Conservation (phyloP, 352 stramenopile genomes). For the Pseudoperonospora humuli region DNA sequence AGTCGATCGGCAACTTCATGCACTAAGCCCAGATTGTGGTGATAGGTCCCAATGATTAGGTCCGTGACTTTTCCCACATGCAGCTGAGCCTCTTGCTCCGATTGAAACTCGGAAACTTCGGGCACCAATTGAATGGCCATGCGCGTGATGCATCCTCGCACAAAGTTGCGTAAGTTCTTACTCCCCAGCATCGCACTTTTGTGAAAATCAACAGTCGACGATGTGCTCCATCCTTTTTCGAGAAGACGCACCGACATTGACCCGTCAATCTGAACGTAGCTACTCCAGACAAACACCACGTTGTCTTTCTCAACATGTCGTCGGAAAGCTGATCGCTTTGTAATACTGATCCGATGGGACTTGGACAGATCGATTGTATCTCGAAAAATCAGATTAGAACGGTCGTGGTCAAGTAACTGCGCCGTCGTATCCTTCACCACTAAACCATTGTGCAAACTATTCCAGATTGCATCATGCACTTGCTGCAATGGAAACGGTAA, state of each 20-base stretch:
- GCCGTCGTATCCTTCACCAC: not conserved
- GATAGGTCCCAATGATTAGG: constrained; percentile 22
- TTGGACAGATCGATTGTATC: constrained; percentile 20
- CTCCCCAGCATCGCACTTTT: constrained; percentile 5
- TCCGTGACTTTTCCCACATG: constrained; percentile 22
- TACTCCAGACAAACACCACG: constrained; percentile 27
- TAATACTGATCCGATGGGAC: constrained; percentile 9
- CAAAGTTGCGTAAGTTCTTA: constrained; percentile 7
- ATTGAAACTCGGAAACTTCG: constrained; percentile 14
- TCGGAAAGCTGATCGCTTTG: constrained; percentile 15
- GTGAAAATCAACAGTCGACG: constrained; percentile 22
- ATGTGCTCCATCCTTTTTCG: constrained; percentile 25
- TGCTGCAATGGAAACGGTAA: constrained; percentile 13
- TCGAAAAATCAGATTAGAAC: constrained; percentile 16
- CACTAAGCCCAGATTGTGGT: constrained; percentile 12
- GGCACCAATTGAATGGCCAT: constrained; percentile 21
- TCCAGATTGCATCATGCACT: constrained; percentile 15
- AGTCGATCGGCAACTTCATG: constrained; percentile 18
- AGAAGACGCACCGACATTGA: constrained; percentile 19
- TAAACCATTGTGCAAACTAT: constrained; percentile 9
- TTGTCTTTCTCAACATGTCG: constrained; percentile 20
- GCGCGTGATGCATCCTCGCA: constrained; percentile 10
- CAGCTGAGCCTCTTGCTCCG: constrained; percentile 13
- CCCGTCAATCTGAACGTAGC: constrained; percentile 22
- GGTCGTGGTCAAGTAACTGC: constrained; percentile 8